Evolutionary conservation across 306 rosid genomes (phyloP).

Genomic region (Rubus idaeus): DNA sequence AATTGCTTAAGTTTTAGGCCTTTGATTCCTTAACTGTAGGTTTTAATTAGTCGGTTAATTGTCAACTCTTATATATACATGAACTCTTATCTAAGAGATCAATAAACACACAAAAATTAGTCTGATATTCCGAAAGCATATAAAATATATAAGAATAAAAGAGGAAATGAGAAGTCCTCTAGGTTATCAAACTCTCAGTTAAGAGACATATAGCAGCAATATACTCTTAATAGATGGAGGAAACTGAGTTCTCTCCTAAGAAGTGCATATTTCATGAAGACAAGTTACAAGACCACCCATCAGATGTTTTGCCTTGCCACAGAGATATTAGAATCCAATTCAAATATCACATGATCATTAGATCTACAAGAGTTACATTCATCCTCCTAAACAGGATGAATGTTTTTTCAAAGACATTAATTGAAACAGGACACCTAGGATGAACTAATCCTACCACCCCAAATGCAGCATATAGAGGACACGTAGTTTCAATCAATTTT

Average conservation of each 20-base stretch:
- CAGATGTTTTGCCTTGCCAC: slow-evolving; percentile 3
- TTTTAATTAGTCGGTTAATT: not conserved
- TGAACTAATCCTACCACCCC: not conserved
- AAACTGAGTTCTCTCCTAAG: not conserved
- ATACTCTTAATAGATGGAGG: not conserved
- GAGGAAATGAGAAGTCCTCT: not conserved
- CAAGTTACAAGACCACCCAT: not conserved
- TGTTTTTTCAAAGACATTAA: not conserved
- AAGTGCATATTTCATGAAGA: not conserved
- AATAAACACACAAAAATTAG: not conserved
- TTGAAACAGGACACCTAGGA: not conserved
- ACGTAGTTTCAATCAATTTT: not conserved
- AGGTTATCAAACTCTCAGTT: not conserved
- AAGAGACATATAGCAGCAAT: not conserved
- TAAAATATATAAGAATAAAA: not conserved
- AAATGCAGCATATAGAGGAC: not conserved
- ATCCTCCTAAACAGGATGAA: not conserved
- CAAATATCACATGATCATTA: not conserved
- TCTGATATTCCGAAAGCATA: not conserved
- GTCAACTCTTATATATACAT: not conserved
- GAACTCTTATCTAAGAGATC: not conserved
- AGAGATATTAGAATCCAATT: not conserved
- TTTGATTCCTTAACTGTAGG: not conserved
- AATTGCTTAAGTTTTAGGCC: not conserved
- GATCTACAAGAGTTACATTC: not conserved